A percentile compares a stretch with the other conserved stretches of the same genome.
These are phyloP conservation scores for Heritiera littoralis DNA, from an alignment of 345 rosid genomes.

Conservation along the genomic window DNA sequence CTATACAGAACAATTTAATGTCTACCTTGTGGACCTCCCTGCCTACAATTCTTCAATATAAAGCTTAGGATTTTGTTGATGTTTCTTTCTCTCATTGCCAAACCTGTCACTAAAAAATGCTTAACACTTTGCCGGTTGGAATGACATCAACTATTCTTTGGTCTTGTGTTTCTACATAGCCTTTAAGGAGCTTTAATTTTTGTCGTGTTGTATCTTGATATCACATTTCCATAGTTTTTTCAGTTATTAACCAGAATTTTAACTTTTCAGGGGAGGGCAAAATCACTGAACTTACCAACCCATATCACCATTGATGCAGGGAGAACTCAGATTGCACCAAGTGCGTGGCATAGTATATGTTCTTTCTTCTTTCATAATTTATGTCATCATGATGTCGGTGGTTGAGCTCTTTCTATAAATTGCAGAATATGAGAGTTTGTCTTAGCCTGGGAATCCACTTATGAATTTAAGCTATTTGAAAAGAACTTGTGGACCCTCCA, in stretches of 20 bases:
- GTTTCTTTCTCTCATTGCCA: slow-evolving; percentile 1
- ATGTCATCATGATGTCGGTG: neutral
- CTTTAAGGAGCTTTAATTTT: neutral
- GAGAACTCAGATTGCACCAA: slow-evolving; percentile 97
- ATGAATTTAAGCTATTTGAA: neutral
- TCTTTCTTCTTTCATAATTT: neutral
- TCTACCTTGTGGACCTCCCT: neutral
- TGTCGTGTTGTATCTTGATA: neutral
- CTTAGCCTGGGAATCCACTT: neutral
- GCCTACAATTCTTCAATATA: neutral
- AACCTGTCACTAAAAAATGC: neutral
- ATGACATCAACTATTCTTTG: neutral
- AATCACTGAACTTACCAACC: slow-evolving; percentile 79
- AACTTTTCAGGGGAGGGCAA: slow-evolving; percentile 78
- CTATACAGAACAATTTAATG: neutral
- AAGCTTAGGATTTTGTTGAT: neutral
- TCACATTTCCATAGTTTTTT: slow-evolving; percentile 7
- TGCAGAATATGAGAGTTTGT: neutral
- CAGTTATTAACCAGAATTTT: slow-evolving; percentile 1
- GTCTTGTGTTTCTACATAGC: neutral
- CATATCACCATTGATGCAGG: slow-evolving; percentile 98
- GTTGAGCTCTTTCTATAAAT: slow-evolving; percentile 4
- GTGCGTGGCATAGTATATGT: slow-evolving; percentile 53
- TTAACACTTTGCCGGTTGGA: neutral
- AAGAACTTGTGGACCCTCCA: neutral